Base-by-base conservation (phyloP, 768 basidiomycete genomes). In the Hericium erinaceus region DNA sequence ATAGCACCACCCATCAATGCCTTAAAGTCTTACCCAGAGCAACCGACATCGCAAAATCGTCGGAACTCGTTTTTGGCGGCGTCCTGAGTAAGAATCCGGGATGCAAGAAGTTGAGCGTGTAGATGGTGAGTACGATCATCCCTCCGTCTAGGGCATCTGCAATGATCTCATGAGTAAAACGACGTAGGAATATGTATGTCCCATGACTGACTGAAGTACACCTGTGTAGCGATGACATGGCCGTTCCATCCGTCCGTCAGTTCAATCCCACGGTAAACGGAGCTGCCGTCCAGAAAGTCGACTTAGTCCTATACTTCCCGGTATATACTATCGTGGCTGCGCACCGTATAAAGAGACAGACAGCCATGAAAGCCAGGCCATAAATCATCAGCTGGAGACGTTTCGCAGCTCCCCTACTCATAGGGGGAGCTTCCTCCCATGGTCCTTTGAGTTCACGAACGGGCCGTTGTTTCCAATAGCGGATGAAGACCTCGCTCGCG, bases 281-380 rank as follows among this genome's bases (percentile, higher is more conserved):
- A 55, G 22, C 61, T 62, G 15, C 44, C n/a, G 15, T 46, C 15
- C 33, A 33, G 7, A n/a, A n/a, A 46, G 12, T n/a, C 16, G 16
- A 4, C n/a, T 46, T 20, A 20, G n/a, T 15, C n/a, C 7, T 46
- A 46, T 18, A 46, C 9, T 46, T 46, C 41, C 33, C 9, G 33
- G 33, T 33, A 22, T 22, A 22, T 22, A 33, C 33, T 10, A 10
- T 9, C 16, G 22, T 46, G 7, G 12, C 3, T 13, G 39, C 61
- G 22, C 15, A 64, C 63, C 60, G 58, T 18, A 64, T 60, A 40
- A 57, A 55, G 1, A 64, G 51, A 41, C 59, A 55, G 13, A 55
- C 5, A 5, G 58, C 56, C 54, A 56, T 57, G 9, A 49, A 7
- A 10, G 39, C 39, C 10, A 64, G 24, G 10, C 58, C 52, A 9